Percentiles rank a stretch among this genome's conserved stretches.
Evolutionary conservation across 805 yeast species (phyloP).

Genomic region (Scheffersomyces ergatensis): DNA sequence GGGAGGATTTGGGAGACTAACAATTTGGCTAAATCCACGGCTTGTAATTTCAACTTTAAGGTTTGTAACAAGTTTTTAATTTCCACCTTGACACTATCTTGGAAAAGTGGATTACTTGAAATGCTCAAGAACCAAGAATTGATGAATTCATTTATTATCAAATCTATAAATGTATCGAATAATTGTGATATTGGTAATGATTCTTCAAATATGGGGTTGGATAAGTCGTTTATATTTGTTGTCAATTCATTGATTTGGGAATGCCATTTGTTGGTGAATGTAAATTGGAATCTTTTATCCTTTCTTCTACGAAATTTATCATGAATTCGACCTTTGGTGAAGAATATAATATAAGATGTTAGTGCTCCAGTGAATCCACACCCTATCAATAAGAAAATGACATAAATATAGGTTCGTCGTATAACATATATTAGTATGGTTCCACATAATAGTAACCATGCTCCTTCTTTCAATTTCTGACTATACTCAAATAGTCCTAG

Average conservation of each 20-base stretch:
- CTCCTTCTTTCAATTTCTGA: not conserved
- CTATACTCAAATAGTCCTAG: too few species aligned
- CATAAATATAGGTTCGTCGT: not conserved
- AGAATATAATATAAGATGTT: not conserved
- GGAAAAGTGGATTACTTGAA: constrained; percentile 27
- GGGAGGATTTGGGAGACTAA: constrained; percentile 63
- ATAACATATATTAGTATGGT: not conserved
- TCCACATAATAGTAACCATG: not conserved
- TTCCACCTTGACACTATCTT: constrained; percentile 42
- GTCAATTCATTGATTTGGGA: constrained; percentile 13
- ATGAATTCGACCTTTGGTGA: not conserved
- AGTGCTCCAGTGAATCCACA: not conserved
- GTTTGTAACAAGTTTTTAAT: constrained; percentile 39
- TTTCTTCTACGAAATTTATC: not conserved
- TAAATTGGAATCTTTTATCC: constrained; percentile 4
- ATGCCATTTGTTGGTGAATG: constrained; percentile 9
- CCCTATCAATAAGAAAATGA: not conserved
- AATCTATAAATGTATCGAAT: constrained; percentile 46
- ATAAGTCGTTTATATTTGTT: constrained; percentile 21
- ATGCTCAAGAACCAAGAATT: constrained; percentile 54
- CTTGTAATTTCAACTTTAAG: constrained; percentile 40
- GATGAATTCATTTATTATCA: constrained; percentile 53
- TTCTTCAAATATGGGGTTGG: constrained; percentile 37
- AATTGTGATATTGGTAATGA: constrained; percentile 53
- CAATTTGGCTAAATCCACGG: constrained; percentile 54